Base-by-base conservation (phyloP, 1,284 basidiomycete species). In the Trichosporon sp. region DNA sequence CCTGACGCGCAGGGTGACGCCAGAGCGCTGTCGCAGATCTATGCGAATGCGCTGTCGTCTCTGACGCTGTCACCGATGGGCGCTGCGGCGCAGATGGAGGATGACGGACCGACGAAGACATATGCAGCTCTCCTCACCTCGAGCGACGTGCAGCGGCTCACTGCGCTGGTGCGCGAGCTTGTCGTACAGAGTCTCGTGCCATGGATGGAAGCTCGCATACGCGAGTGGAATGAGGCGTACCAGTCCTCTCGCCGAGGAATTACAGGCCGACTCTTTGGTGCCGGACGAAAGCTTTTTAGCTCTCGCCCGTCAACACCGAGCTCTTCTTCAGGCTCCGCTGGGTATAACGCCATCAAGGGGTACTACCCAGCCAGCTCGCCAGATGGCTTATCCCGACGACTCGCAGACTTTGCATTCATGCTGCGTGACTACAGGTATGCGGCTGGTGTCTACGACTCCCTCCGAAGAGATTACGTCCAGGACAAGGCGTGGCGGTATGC, bases 401-500 rank as follows among this genome's bases (percentile, higher is more conserved):
- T 99, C 2, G 95, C 94, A 9, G 96, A 99, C 77, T 95, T 98
- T 79, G 89, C 93, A 1, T 96, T 96, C 57, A 88, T 95, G 70
- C 82, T 97, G 0, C 88, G 92, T 1, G 95, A 99, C 81, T 88
- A 89, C 77, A 92, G 91, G 70, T 84, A 95, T 40, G 95, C 95
- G 0, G 83, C 86, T 1, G 81, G 82, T 14, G 87, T 95, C 23
- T 99, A 95, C 89, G 95, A 98, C 71, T 82, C 88, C 1, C 76
- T 92, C 19, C 84, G 91, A 59, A 91, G 92, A 73, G 92, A 95
- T 64, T 79, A 74, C 62, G 73, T 73, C 0, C 73, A 76, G 44
- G 81, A 83, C 64, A 74, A 78, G 37, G 81, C 80, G 0, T 74
- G 71, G 69, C 67, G 78, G 29, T 76, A 82, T 59, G 77, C 74